Evolutionary conservation across 805 yeast species (phyloP), one percentile per base, ranked within the genome.

Genomic region (Candida takata): DNA sequence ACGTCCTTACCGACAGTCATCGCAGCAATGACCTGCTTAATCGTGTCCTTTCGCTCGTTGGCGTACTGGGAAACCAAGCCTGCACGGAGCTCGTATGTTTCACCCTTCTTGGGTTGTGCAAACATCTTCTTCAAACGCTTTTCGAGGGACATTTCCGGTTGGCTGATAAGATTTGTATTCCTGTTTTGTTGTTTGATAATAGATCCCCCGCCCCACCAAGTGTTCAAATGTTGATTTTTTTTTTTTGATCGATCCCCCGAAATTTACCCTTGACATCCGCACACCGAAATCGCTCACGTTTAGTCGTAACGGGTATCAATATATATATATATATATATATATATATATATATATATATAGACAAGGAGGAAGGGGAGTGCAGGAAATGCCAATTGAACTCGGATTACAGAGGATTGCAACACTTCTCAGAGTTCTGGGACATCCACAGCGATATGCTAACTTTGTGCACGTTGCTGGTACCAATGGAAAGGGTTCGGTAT

Each of bases 1-100:
- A 92, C 97, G 58, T 92, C 98, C 55, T 92, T 92, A 9, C 97
- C 97, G 21, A 87, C 75, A 0, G 98, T 92, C 99, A 92, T 92
- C 41, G 96, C 97, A 39, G 92, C 94, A 54, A 92, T 92, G 15
- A 94, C 95, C 41, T 95, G 74, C 62, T 90, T 95, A 48, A 92
- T 92, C 13, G 98, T 95, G 58, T 92, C 98, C 57, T 92, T 92
- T 41, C 96, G 72, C 54, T 94, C 97, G 46, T 76, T 80, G 18
- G 96, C 95, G 61, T 85, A 92, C 62, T 86, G 97, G 8, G 96
- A 86, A 5, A 88, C 97, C 36, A 92, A 70, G 2, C 97, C 97
- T 24, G 76, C 76, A 48, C 88, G 77, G 51, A 92, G 73, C 61
- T 92, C 98, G 50, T 74, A 84, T n/a, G 95, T 77, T 61, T 92